These are phyloP conservation scores for Talaromyces thailandensis DNA, from an alignment of 495 filamentous ascomycete species.

Conservation along the genomic window DNA sequence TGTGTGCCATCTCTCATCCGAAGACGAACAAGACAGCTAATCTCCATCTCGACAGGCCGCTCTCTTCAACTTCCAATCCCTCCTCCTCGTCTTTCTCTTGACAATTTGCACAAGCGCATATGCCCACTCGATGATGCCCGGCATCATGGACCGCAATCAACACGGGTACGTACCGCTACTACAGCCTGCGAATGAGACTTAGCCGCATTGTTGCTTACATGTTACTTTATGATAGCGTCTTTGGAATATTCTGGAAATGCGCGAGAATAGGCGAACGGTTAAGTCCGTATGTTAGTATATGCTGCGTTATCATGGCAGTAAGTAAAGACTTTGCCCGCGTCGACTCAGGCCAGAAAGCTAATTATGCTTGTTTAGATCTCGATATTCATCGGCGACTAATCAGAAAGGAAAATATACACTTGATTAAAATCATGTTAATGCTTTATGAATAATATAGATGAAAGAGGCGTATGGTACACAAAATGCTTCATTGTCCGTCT, in stretches of 20 bases:
- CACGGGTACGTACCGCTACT: constrained; percentile 53
- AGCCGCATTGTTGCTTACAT: not conserved
- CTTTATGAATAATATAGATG: constrained; percentile 2
- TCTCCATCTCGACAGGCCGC: constrained; percentile 54
- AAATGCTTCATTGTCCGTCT: not conserved
- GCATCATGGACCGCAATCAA: constrained; percentile 88
- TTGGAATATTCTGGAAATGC: constrained; percentile 69
- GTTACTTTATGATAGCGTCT: not conserved
- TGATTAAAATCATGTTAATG: not conserved
- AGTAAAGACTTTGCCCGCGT: constrained; percentile 21
- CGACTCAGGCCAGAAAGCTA: not conserved
- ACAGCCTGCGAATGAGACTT: not conserved
- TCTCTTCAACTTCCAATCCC: constrained; percentile 95
- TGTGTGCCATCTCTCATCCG: not conserved
- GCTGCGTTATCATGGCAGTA: constrained; percentile 92
- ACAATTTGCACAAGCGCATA: constrained; percentile 93
- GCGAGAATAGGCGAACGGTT: constrained; percentile 88
- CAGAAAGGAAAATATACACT: not conserved
- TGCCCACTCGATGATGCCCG: constrained; percentile 81
- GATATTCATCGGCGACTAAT: constrained; percentile 34
- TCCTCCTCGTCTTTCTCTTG: constrained; percentile 87
- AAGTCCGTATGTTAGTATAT: constrained; percentile 93
- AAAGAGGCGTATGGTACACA: not conserved
- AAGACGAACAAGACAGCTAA: not conserved
- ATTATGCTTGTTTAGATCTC: constrained; percentile 19